Percentiles rank a stretch among this genome's conserved stretches.
Evolutionary conservation across 2,329 filamentous ascomycete species (phyloP).

Genomic region (Thielaviopsis punctulata): DNA sequence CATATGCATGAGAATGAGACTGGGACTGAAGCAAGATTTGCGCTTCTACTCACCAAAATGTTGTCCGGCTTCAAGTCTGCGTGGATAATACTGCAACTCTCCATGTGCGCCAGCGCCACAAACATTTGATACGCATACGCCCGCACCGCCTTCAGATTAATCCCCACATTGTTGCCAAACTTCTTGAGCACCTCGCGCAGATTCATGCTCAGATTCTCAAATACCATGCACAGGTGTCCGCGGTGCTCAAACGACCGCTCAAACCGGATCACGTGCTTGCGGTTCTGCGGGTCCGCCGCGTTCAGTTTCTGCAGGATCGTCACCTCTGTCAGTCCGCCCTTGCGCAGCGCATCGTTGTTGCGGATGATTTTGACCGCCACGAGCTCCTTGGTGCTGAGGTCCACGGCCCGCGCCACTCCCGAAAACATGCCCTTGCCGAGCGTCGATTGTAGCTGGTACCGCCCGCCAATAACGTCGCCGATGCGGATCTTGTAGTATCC

Average conservation of each 20-base stretch:
- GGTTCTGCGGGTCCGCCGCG: constrained; percentile 69
- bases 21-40: too few relatives aligned
- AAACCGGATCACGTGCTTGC: constrained; percentile 80
- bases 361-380: constrained; percentile 97
- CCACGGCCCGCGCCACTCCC: constrained; percentile 76
- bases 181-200: constrained; percentile 88
- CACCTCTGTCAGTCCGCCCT: constrained; percentile 88
- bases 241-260: constrained; percentile 85
- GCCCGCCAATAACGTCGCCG: constrained; percentile 74
- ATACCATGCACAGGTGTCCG: constrained; percentile 87
- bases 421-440: constrained; percentile 94
- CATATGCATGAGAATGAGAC: too few relatives aligned
- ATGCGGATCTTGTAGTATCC: constrained; percentile 93
- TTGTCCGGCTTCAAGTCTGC: constrained; percentile 97
- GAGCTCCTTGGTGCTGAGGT: constrained; percentile 54
- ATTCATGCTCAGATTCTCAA: constrained; percentile 89
- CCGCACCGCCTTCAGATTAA: constrained; percentile 74
- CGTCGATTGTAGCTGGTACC: constrained; percentile 75
- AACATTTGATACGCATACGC: constrained; percentile 92
- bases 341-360: constrained; percentile 82
- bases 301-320: constrained; percentile 79
- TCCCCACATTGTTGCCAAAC: constrained; percentile 83
- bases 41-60: constrained; percentile 44
- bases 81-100: constrained; percentile 84
- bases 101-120: constrained; percentile 68